These are phyloP conservation scores for Colletotrichum theobromicola DNA, from an alignment of 2,329 filamentous ascomycete species.

Conservation along the genomic window DNA sequence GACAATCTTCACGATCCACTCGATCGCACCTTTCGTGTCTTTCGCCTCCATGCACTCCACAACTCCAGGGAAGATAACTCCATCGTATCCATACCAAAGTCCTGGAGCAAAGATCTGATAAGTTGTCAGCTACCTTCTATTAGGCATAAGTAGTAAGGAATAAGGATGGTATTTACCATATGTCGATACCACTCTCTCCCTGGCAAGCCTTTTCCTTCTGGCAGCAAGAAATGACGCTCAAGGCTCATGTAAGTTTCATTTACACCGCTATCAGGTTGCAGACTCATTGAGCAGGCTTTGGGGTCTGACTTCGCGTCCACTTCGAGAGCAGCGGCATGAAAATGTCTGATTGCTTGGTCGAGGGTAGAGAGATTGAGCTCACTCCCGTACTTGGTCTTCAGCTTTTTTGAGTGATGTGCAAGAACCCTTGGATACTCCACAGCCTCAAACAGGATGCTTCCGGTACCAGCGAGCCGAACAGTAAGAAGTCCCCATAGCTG, in stretches of 20 bases:
- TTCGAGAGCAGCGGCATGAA: not conserved
- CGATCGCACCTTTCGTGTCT: not conserved
- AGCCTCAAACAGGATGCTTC: not conserved
- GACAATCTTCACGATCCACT: not conserved
- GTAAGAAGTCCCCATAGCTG: constrained; percentile 43
- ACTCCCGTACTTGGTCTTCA: not conserved
- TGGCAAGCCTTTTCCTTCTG: not conserved
- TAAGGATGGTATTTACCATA: not conserved
- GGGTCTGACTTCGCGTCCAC: not conserved
- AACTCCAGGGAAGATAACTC: not conserved
- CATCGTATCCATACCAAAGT: not conserved
- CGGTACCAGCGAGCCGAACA: constrained; percentile 16
- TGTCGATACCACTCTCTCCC: not conserved
- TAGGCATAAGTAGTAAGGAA: too few relatives aligned
- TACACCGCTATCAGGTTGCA: not conserved
- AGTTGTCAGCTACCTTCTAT: not conserved
- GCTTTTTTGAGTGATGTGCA: not conserved
- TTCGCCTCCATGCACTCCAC: not conserved
- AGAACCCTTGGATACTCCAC: not conserved
- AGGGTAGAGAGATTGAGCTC: not conserved
- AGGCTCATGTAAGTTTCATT: not conserved
- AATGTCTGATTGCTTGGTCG: not conserved
- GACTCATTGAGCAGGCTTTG: not conserved
- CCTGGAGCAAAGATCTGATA: not conserved
- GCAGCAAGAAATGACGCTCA: not conserved